Percentiles rank a stretch among this genome's conserved stretches.
phyloP scores from a whole-genome alignment of 495 filamentous ascomycete species.

The Tuber magnatum region DNA sequence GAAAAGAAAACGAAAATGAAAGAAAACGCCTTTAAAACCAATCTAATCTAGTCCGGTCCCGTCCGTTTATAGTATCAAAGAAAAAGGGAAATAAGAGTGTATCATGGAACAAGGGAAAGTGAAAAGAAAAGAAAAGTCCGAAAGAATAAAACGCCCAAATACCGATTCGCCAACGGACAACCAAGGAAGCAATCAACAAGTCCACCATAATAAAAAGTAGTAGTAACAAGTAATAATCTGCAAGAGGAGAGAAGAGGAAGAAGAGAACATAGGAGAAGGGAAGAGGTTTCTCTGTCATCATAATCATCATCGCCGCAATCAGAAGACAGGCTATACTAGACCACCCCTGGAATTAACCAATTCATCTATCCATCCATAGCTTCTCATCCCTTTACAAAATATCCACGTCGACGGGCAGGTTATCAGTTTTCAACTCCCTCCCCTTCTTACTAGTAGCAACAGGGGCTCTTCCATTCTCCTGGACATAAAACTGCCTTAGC shows the following conservation, averaged over 20 bases:
- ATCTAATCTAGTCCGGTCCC: not conserved
- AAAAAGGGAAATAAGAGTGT: not conserved
- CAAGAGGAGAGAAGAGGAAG: not conserved
- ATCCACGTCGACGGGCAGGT: conserved; percentile 41
- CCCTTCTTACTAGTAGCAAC: conserved; percentile 44
- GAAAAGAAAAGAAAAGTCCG: not conserved
- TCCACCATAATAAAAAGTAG: not conserved
- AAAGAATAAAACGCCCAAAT: not conserved
- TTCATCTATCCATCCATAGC: not conserved
- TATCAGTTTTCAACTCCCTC: conserved; percentile 50
- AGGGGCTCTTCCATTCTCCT: conserved; percentile 72
- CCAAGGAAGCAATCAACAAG: not conserved
- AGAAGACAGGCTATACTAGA: not conserved
- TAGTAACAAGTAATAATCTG: not conserved
- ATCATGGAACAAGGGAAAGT: not conserved
- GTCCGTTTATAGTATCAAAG: not conserved
- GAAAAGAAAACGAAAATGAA: not conserved
- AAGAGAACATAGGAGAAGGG: not conserved
- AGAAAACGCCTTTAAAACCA: not conserved
- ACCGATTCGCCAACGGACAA: not conserved
- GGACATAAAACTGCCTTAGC: conserved; percentile 87
- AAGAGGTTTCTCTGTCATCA: not conserved
- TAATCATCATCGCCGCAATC: not conserved
- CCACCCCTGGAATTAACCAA: not conserved
- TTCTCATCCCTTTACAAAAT: not conserved